Base-by-base conservation (phyloP, 306 rosid genomes). In the Fragaria ananassa region DNA sequence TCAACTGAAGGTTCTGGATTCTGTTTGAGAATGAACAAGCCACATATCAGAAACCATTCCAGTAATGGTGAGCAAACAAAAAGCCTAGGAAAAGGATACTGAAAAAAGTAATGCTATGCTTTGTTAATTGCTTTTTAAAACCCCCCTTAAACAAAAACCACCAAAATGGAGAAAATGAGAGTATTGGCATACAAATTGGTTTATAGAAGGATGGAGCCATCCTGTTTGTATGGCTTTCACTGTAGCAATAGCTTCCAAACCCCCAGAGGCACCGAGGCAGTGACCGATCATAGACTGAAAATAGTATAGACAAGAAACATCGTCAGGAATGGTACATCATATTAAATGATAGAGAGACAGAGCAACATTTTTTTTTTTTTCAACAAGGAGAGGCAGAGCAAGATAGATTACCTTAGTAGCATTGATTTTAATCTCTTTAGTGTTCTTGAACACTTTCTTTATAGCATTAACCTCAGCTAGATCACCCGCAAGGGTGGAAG, bases 211-310 rank as follows among this genome's bases (percentile, higher is more conserved):
- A 91, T 96, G 99, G 76, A 96, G 78, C 99, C 99, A 96, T 82
- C 99, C 98, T 2, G 96, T 91, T 75, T 79, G 80, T 76, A 96
- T 92, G 85, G 99, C 99, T 91, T 96, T 93, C 70, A 96, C 87
- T 0, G 98, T 86, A 79, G 99, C 99, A 74, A 96, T 96, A 77
- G 99, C 99, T 93, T 96, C 99, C 94, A 96, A 85, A 80, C 99
- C 99, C 47, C 99, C 99, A 51, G 99, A 88, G 51, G 98, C 98
- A 78, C 99, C 98, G 51, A 96, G 99, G 85, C 99, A 91, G 78
- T 96, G 98, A 47, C 99, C 99, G 44, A 96, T 96, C 99, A 96
- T 88, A 73, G 98, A 96, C 99, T 96, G 93, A 77, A 68, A 76
- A 82, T 68, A 80, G 74, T n/a, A 74, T 71, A 72, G 18, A 75